Conservation (phyloP, 768 basidiomycete genomes). For the Boletus huronensis region DNA sequence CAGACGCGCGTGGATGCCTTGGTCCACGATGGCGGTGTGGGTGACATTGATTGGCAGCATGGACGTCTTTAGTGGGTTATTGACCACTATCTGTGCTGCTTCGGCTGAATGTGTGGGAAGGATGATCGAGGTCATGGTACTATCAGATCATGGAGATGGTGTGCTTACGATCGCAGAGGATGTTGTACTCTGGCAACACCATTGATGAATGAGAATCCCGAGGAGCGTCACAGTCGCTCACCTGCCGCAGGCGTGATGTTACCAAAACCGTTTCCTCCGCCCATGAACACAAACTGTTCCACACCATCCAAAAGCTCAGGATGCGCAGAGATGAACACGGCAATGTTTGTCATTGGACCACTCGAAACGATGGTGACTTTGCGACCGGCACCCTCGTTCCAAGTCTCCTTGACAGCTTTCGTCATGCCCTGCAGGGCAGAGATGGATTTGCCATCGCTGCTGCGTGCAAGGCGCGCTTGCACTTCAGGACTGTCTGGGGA, state of each 20-base stretch:
- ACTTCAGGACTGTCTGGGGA: conserved; percentile 46
- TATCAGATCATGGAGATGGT: neutral
- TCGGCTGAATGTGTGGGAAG: conserved; percentile 49
- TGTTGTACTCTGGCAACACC: conserved; percentile 63
- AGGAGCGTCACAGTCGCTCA: conserved; percentile 21
- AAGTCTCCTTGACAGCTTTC: conserved; percentile 45
- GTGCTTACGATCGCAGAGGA: conserved; percentile 75
- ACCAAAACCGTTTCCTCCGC: conserved; percentile 83
- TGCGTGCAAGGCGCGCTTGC: conserved; percentile 44
- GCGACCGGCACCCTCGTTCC: conserved; percentile 55
- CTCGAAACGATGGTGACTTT: conserved; percentile 71
- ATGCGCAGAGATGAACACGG: conserved; percentile 59
- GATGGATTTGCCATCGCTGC: conserved; percentile 39
- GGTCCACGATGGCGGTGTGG: conserved; percentile 76
- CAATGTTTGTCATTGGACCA: conserved; percentile 85
- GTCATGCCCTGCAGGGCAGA: conserved; percentile 73
- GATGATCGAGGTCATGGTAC: neutral
- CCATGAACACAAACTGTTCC: conserved; percentile 69
- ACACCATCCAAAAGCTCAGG: conserved; percentile 49
- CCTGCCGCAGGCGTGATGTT: conserved; percentile 77
- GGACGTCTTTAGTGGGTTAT: conserved; percentile 59
- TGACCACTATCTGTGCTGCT: conserved; percentile 77
- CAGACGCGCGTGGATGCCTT: conserved; percentile 48
- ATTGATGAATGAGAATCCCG: neutral
- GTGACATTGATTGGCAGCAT: conserved; percentile 91